Evolutionary conservation across 2,329 filamentous ascomycete species (phyloP).

Genomic region (Xylariaceae sp.): DNA sequence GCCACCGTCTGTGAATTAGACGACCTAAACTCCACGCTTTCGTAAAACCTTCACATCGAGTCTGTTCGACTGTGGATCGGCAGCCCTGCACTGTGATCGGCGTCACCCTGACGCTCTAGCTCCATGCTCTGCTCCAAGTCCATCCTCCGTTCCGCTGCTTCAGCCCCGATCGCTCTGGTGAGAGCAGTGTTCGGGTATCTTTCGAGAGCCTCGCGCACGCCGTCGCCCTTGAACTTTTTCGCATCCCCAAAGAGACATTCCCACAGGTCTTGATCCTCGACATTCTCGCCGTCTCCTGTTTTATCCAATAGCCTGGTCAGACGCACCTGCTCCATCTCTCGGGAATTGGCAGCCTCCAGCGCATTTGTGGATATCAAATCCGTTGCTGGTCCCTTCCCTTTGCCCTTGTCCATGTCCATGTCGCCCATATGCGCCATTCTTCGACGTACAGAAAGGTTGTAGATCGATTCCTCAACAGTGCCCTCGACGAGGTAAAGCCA

Average conservation of each 20-base stretch:
- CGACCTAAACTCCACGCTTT: too few relatives aligned
- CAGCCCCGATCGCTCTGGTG: not conserved
- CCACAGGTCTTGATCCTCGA: slow-evolving; percentile 79
- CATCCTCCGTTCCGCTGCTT: not conserved
- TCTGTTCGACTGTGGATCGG: too few relatives aligned
- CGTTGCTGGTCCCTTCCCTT: slow-evolving; percentile 37
- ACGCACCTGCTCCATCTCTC: slow-evolving; percentile 72
- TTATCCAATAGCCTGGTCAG: slow-evolving; percentile 68
- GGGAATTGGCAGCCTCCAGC: slow-evolving; percentile 78
- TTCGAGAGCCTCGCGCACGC: not conserved
- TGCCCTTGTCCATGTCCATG: slow-evolving; percentile 36
- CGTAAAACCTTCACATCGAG: too few relatives aligned
- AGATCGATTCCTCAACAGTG: slow-evolving; percentile 89
- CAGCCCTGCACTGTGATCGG: too few relatives aligned
- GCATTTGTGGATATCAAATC: slow-evolving; percentile 49
- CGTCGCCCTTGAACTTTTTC: slow-evolving; percentile 25
- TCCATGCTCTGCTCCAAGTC: not conserved
- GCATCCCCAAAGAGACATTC: slow-evolving; percentile 74
- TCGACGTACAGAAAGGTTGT: slow-evolving; percentile 76
- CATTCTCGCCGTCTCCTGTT: slow-evolving; percentile 70
- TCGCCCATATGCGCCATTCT: slow-evolving; percentile 72
- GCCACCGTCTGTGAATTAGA: too few relatives aligned
- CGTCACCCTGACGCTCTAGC: too few relatives aligned
- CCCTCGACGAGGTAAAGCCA: slow-evolving; percentile 93
- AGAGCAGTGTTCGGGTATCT: not conserved